Base-by-base conservation (phyloP, 1,284 basidiomycete genomes). In the Papiliotrema nemorosa region DNA sequence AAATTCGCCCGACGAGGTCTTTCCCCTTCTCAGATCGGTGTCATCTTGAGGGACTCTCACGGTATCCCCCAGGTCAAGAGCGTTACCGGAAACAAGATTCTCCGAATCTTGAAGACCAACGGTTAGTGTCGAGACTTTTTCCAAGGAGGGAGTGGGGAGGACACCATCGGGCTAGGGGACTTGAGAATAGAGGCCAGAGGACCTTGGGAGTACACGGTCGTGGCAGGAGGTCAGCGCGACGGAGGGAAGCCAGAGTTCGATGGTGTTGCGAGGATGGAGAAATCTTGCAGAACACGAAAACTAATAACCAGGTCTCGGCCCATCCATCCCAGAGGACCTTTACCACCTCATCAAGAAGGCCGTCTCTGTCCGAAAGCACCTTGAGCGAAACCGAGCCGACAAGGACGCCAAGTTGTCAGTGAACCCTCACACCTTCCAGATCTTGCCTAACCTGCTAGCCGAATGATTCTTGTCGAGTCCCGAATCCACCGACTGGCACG, bases 311-410 rank as follows among this genome's bases (percentile, higher is more conserved):
- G 90, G 90, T 79, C 88, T 97, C 78, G 93, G 87, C 76, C 93
- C 93, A 72, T 83, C 86, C 79, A 91, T 97, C 80, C 94, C 94
- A 69, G 94, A 98, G 85, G 94, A 97, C 84, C 87, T 97, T 57
- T 97, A 91, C 88, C 87, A 92, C 84, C 86, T 97, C 77, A 88
- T 97, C 84, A 97, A 97, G 87, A 97, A 97, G 86, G 94, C 94
- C 76, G 93, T 97, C 75, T 83, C 89, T 65, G 90, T 98, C 74
- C 91, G 94, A 79, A 97, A 97, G 84, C 94, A 97, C 80, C 85
- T 98, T 67, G 91, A 97, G 80, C 83, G 84, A 70, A 97, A 97
- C 89, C 87, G 94, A 75, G 96, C 93, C 78, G 94, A 97, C 84
- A 92, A 90, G 82, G 91, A 81, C 75, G 91, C 89, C 79, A 97